Base-by-base conservation (phyloP, 2,329 filamentous ascomycete genomes). In the Dryadomyces quercus-mongolicae region DNA sequence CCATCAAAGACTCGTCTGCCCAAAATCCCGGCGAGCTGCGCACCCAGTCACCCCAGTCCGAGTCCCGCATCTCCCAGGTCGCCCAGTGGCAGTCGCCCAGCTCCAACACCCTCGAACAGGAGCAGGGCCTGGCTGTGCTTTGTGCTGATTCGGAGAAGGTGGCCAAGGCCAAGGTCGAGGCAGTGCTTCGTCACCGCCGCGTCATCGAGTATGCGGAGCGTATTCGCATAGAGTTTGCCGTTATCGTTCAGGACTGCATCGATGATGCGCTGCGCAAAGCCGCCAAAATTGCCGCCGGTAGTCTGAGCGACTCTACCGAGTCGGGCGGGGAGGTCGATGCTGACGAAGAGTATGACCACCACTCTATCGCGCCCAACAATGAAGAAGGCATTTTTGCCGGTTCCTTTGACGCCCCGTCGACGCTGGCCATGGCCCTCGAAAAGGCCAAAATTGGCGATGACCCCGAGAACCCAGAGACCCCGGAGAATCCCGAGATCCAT, bases 141-240 rank as follows among this genome's bases (percentile, higher is more conserved):
- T 95, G 90, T 65, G 80, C 87, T 15, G 93, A 98, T 65, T 97
- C 91, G 0, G 89, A 93, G 66, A 84, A 80, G 63, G 80, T 89
- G 43, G 87, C 91, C 25, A 88, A 84, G 63, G 80, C 86, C 47
- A 98, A 98, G 67, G 88, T 97, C 1, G 93, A 98, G 63, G 88
- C 92, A 5, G 88, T 97, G 7, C 83, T 94, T 59, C 86, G 93
- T 38, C 89, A 97, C 67, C 85, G 92, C 51, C 85, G 86, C 62
- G 95, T 97, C 51, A 84, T 98, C 36, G 93, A 98, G 67, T 98
- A 98, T 66, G 85, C 91, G 0, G 93, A 98, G 70, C 84, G 94
- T 36, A 95, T 98, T 59, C 87, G 94, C 4, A 80, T 96, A 49
- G 93, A 98, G 64, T 95, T 96, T 63, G 86, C 92, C 31, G 81